Evolutionary conservation across 164 flowering plant species (phyloP).

Genomic region (Liquidambar formosana): DNA sequence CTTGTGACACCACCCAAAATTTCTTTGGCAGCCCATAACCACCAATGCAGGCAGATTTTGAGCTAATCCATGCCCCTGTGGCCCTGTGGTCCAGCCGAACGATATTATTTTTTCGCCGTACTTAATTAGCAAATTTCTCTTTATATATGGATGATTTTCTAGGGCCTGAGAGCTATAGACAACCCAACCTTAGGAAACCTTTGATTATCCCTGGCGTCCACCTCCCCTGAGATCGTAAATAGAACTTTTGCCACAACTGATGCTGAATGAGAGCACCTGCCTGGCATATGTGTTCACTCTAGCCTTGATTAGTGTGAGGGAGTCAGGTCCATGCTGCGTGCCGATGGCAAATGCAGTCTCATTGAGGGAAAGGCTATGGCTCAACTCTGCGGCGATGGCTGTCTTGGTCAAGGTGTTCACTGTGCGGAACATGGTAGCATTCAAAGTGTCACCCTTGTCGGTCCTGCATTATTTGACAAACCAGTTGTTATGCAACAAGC

Average conservation of each 20-base stretch:
- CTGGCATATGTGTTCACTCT: slow-evolving; percentile 14
- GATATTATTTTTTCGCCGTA: not conserved
- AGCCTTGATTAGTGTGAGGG: slow-evolving; percentile 28
- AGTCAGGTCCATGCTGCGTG: slow-evolving; percentile 16
- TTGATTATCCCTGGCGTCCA: slow-evolving; percentile 10
- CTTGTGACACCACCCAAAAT: too few relatives aligned
- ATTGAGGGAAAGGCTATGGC: slow-evolving; percentile 26
- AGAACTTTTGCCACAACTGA: slow-evolving; percentile 12
- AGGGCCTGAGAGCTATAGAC: slow-evolving; percentile 20
- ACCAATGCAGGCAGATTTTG: too few relatives aligned
- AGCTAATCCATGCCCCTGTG: too few relatives aligned
- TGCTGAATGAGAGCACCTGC: slow-evolving; percentile 22
- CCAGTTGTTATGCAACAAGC: too few relatives aligned
- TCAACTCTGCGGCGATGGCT: slow-evolving; percentile 46
- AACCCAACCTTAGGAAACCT: slow-evolving; percentile 21
- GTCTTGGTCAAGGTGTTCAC: slow-evolving; percentile 33
- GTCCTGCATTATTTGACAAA: slow-evolving; percentile 25
- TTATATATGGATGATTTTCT: not conserved
- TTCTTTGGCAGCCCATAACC: too few relatives aligned
- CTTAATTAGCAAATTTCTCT: not conserved
- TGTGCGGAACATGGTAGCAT: slow-evolving; percentile 28
- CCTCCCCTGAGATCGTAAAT: slow-evolving; percentile 21
- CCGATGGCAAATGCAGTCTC: slow-evolving; percentile 19
- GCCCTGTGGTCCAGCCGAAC: too few relatives aligned
- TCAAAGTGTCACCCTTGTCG: slow-evolving; percentile 32